Percentiles rank a stretch among this genome's conserved stretches.
Evolutionary conservation across 2,329 filamentous ascomycete genomes (phyloP).

Genomic region (Pseudofabraea citricarpa): DNA sequence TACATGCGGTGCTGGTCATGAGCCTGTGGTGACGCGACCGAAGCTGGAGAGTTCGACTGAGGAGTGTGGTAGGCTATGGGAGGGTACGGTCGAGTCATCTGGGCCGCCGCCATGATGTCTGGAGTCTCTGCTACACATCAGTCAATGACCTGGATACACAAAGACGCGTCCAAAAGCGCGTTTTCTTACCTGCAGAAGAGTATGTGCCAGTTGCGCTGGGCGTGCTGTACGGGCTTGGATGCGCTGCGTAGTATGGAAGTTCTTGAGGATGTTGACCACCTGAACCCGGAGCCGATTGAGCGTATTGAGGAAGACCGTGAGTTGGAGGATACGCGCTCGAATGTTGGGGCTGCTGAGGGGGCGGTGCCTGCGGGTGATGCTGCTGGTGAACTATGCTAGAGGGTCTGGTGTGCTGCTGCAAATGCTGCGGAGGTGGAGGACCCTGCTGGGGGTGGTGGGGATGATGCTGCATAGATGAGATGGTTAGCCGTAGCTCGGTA

Average conservation of each 20-base stretch:
- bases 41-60: constrained; percentile 90
- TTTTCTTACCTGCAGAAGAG: constrained; percentile 69
- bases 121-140: constrained; percentile 43
- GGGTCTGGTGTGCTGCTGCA: constrained; percentile 67
- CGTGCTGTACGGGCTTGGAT: constrained; percentile 78
- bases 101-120: constrained; percentile 63
- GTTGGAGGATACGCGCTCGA: constrained; percentile 63
- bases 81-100: constrained; percentile 72
- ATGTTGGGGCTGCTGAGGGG: constrained; percentile 52
- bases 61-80: constrained; percentile 90
- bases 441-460: constrained; percentile 69
- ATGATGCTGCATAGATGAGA: constrained; percentile 58
- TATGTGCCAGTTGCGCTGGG: constrained; percentile 79
- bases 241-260: constrained; percentile 73
- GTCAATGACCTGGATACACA: constrained; percentile 9
- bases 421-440: constrained; percentile 56
- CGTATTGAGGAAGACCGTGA: constrained; percentile 65
- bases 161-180: constrained; percentile 12
- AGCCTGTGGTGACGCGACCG: constrained; percentile 81
- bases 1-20: constrained; percentile 92
- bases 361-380: constrained; percentile 61
- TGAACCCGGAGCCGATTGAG: constrained; percentile 57
- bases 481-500: constrained; percentile 20
- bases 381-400: constrained; percentile 68
- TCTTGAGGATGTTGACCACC: constrained; percentile 61